These are phyloP conservation scores for Arctium minus DNA, from an alignment of 129 eudicot genomes.

Conservation along the genomic window DNA sequence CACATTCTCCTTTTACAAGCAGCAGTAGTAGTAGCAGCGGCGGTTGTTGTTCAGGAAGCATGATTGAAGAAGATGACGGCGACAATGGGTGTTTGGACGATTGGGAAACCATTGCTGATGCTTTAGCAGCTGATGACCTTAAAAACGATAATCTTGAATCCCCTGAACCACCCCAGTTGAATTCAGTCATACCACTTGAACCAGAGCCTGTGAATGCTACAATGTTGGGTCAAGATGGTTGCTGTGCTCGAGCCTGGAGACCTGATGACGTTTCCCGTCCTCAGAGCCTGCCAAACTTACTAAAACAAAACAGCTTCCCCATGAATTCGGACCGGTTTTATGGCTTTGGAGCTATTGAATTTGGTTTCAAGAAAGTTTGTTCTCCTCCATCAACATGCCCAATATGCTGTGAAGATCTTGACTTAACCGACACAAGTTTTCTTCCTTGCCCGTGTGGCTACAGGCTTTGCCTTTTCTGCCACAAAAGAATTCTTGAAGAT, in stretches of 20 bases:
- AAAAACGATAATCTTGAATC: neutral
- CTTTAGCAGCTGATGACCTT: constrained; percentile 20
- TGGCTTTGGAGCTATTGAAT: neutral
- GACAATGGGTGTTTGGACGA: constrained; percentile 33
- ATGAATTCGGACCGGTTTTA: neutral
- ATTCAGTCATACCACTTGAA: neutral
- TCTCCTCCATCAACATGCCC: constrained; percentile 33
- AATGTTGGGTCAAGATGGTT: neutral
- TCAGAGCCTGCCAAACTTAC: constrained; percentile 27
- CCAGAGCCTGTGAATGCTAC: neutral
- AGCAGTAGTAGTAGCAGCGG: constrained; percentile 45
- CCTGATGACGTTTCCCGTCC: constrained; percentile 38
- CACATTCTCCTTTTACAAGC: constrained; percentile 36
- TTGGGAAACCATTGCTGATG: constrained; percentile 47
- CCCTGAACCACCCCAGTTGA: neutral
- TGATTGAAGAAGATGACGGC: constrained; percentile 15
- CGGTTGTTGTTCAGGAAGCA: constrained; percentile 7
- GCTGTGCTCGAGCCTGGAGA: constrained; percentile 32
- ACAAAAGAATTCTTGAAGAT: constrained; percentile 44
- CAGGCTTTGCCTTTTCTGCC: constrained; percentile 41
- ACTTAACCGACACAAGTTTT: constrained; percentile 41
- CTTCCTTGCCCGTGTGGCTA: constrained; percentile 43
- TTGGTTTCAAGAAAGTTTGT: constrained; percentile 13
- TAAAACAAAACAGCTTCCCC: constrained; percentile 10
- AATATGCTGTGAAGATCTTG: constrained; percentile 43